Conservation (phyloP, 1,139 yeast species). For the Hyphopichia khmerensis region DNA sequence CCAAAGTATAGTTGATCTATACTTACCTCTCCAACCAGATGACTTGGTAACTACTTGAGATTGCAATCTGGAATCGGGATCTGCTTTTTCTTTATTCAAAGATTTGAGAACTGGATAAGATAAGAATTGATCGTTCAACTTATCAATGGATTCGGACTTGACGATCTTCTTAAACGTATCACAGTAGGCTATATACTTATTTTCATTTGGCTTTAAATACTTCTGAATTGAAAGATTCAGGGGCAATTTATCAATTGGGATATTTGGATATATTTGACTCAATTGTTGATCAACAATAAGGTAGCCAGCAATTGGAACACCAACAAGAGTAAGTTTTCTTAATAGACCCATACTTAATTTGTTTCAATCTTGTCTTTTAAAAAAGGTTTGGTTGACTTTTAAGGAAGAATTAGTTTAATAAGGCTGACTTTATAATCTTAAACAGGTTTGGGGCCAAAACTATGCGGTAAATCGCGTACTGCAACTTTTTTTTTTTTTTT, state of each 20-base stretch:
- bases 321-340: neutral
- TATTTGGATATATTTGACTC: neutral
- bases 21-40: constrained; percentile 1
- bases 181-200: neutral
- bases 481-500: neutral
- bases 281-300: neutral
- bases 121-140: neutral
- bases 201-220: neutral
- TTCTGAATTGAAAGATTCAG: neutral
- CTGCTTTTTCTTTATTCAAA: neutral
- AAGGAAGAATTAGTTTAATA: neutral
- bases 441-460: neutral
- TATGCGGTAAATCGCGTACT: neutral
- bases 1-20: neutral
- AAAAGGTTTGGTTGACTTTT: too few species aligned
- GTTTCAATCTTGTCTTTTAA: neutral
- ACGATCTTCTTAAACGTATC: neutral
- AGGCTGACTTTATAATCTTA: neutral
- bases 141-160: neutral
- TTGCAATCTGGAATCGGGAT: neutral
- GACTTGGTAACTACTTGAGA: neutral
- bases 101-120: neutral
- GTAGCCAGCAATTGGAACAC: neutral
- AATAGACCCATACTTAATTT: neutral
- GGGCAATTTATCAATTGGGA: neutral